A percentile compares a stretch with the other conserved stretches of the same genome.
Conservation (phyloP, 2,329 filamentous ascomycete species). For the Xylaria digitata region DNA sequence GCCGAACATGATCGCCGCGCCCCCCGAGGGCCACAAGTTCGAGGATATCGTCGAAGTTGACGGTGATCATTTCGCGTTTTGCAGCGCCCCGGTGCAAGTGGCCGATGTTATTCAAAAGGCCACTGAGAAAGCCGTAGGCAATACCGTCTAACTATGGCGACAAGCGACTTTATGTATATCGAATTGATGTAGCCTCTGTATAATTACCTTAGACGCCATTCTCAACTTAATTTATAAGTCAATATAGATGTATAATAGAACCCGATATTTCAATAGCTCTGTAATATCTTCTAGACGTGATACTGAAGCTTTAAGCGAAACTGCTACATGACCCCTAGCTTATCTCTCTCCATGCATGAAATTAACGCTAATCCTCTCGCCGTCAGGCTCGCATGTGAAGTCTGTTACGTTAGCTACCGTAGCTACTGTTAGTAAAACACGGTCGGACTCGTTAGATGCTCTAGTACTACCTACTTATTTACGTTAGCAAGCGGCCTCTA, state of each 20-base stretch:
- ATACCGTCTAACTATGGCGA: background rate
- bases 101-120: slow-evolving; percentile 31
- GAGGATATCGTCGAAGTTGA: slow-evolving; percentile 36
- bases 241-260: background rate
- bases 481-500: too few relatives aligned
- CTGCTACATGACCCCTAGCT: too few relatives aligned
- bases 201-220: background rate
- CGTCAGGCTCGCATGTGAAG: too few relatives aligned
- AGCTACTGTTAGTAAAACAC: too few relatives aligned
- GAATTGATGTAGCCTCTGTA: background rate
- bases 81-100: slow-evolving; percentile 29
- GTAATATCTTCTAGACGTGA: too few relatives aligned
- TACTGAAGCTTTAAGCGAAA: too few relatives aligned
- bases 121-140: slow-evolving; percentile 24
- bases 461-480: too few relatives aligned
- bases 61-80: slow-evolving; percentile 37
- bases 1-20: slow-evolving; percentile 32
- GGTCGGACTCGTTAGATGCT: too few relatives aligned
- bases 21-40: slow-evolving; percentile 38
- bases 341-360: too few relatives aligned
- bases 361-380: too few relatives aligned
- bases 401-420: too few relatives aligned
- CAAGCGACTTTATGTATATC: background rate
- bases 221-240: background rate
- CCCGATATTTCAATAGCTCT: background rate